Conservation (phyloP, 176 grass and related monocot genomes). For the Bonia amplexicaulis region DNA sequence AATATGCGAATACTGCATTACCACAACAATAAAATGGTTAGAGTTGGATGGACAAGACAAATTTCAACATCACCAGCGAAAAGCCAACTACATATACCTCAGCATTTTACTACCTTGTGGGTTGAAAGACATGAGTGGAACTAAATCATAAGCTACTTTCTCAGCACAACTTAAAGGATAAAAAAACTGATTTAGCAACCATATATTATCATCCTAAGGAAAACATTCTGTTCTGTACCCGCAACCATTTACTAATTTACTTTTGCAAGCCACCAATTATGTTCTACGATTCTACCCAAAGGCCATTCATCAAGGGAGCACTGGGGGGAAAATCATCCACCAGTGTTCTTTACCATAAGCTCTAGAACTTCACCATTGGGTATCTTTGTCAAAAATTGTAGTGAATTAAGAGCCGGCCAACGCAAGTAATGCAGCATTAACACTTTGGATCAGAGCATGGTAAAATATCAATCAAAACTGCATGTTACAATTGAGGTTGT, state of each 20-base stretch:
- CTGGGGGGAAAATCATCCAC: background rate
- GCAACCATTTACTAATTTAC: background rate
- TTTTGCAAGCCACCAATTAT: background rate
- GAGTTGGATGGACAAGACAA: background rate
- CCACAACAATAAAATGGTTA: constrained; percentile 29
- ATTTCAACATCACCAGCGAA: constrained; percentile 12
- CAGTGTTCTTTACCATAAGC: background rate
- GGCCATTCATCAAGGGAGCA: background rate
- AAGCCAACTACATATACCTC: constrained; percentile 3
- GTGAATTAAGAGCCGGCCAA: background rate
- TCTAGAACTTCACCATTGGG: background rate
- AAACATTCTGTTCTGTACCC: background rate
- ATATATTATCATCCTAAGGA: background rate
- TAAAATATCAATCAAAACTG: background rate
- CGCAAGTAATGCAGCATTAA: background rate
- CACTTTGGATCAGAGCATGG: background rate
- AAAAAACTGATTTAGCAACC: background rate
- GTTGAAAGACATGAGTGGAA: background rate
- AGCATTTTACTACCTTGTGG: background rate
- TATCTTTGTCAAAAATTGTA: background rate
- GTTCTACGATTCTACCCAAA: background rate
- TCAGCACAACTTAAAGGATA: background rate
- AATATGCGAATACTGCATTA: constrained; percentile 66
- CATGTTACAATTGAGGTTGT: background rate
- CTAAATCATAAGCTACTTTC: constrained; percentile 1